phyloP scores from a whole-genome alignment of 2,329 filamentous ascomycete species.

The Fusarium sacchari region DNA sequence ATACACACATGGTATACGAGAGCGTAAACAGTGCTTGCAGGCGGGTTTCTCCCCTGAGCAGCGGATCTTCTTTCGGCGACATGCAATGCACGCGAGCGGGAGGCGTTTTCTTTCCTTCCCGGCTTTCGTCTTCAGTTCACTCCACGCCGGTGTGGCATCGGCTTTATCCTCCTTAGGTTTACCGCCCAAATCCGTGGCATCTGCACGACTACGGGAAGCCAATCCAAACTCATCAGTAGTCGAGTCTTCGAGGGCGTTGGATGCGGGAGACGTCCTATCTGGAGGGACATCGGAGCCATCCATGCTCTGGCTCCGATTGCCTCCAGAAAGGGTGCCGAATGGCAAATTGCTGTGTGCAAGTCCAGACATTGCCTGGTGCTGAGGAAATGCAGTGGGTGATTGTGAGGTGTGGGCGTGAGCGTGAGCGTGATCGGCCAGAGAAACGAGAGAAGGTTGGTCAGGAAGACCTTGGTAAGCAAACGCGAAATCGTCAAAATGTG shows the following conservation, averaged over 20 bases:
- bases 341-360: constrained; percentile 38
- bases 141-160: constrained; percentile 75
- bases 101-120: constrained; percentile 95
- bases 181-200: constrained; percentile 64
- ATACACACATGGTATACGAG: constrained; percentile 95
- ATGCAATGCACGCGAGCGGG: constrained; percentile 94
- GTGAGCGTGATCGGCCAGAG: constrained; percentile 48
- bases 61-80: constrained; percentile 95
- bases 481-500: constrained; percentile 64
- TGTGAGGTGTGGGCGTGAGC: constrained; percentile 48
- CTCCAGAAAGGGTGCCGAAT: constrained; percentile 36
- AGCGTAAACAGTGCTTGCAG: constrained; percentile 94
- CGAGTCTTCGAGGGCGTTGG: constrained; percentile 62
- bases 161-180: constrained; percentile 68
- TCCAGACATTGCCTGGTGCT: constrained; percentile 42
- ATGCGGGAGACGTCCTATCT: constrained; percentile 55
- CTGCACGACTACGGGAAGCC: constrained; percentile 55
- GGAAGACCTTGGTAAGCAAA: constrained; percentile 59
- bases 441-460: constrained; percentile 55
- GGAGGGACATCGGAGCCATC: constrained; percentile 59
- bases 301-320: constrained; percentile 43
- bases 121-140: constrained; percentile 87
- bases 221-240: constrained; percentile 69
- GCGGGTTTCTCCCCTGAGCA: constrained; percentile 98
- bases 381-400: constrained; percentile 49